Base-by-base conservation (phyloP, 2,329 filamentous ascomycete genomes). In the Trichophyton benhamiae region DNA sequence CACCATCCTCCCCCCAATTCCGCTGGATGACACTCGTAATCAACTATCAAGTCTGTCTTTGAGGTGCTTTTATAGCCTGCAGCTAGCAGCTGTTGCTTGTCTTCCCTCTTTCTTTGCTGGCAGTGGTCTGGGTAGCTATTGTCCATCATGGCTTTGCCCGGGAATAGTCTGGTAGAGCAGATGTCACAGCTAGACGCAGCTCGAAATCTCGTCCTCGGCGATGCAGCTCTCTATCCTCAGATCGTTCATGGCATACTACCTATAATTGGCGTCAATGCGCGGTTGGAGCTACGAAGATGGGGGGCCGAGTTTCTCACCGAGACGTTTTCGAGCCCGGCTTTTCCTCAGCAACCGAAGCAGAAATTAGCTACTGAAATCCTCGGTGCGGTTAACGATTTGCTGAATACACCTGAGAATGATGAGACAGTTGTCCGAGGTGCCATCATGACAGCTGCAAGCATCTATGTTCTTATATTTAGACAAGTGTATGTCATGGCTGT, bases 301-400 rank as follows among this genome's bases (percentile, higher is more conserved):
- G 94, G 92, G 27, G 87, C 91, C 65, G 91, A 96, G 64, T 99
- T 99, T 71, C 80, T 99, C 49, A 91, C 92, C 61, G 94, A 99
- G 78, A 91, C 91, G 1, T 97, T 99, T 76, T 87, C 94, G 62
- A 95, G 89, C 63, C 94, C 95, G n/a, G 84, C 87, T 22, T 80
- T 97, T 68, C 79, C 86, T 20, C 79, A 83, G 63, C 81, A 86
- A 59, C 85, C 88, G 73, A 99, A 97, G 79, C 89, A 84, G 79
- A 85, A 85, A 64, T 80, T 94, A 76, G 85, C 87, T 66, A 79
- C 89, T 63, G 82, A 84, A 63, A 89, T 95, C 63, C 77, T 99
- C 69, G 86, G 90, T 67, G 88, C 87, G 27, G 75, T 99, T 66
- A 83, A 84, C 70, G 80, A 80, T 60, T 81, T 90, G 72, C 74